phyloP scores from a whole-genome alignment of 1,284 basidiomycete genomes.

The Leccinum subspadiceum region DNA sequence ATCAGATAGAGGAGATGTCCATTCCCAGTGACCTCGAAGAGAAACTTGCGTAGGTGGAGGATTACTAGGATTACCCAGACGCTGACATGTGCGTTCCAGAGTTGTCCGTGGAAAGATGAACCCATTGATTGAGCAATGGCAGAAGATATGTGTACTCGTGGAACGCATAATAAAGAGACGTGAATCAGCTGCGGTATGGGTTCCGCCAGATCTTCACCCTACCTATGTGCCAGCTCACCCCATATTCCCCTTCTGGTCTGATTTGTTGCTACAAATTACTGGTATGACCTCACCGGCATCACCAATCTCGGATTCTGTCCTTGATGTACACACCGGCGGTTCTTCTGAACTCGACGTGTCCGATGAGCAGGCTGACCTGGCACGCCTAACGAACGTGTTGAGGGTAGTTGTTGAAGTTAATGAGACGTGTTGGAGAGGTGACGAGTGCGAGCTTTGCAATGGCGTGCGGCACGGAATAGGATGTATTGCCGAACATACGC shows the following conservation, averaged over 20 bases:
- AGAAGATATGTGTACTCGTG: constrained; percentile 79
- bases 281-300: constrained; percentile 20
- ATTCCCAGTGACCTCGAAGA: constrained; percentile 91
- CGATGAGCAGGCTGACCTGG: constrained; percentile 70
- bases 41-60: constrained; percentile 65
- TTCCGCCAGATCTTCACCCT: constrained; percentile 59
- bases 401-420: constrained; percentile 78
- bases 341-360: constrained; percentile 22
- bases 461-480: constrained; percentile 77
- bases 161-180: constrained; percentile 85
- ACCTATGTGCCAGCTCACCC: constrained; percentile 67
- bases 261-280: constrained; percentile 28
- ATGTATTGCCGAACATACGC: constrained; percentile 67
- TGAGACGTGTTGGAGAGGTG: constrained; percentile 75
- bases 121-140: constrained; percentile 85
- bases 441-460: constrained; percentile 76
- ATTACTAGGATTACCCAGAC: not conserved
- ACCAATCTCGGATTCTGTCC: constrained; percentile 26
- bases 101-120: constrained; percentile 69
- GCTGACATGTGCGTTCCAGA: constrained; percentile 38
- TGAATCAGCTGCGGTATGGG: constrained; percentile 84
- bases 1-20: constrained; percentile 83
- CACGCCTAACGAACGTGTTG: constrained; percentile 78
- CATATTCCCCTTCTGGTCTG: constrained; percentile 43
- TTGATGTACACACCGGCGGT: constrained; percentile 24